Conservation (phyloP, 2,329 filamentous ascomycete genomes). For the Didymella arachidicola region DNA sequence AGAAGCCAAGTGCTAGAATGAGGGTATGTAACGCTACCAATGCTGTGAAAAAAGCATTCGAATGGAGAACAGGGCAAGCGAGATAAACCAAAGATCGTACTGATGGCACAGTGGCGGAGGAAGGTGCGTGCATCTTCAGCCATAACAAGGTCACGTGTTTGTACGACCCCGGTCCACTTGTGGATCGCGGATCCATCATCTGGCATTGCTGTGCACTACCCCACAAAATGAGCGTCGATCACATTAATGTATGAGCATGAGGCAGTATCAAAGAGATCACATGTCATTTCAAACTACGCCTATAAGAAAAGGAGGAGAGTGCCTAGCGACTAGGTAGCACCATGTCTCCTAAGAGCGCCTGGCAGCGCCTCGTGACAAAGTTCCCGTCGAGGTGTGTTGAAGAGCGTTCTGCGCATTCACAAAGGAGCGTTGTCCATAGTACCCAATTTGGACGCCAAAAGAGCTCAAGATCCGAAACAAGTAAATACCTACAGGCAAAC, state of each 20-base stretch:
- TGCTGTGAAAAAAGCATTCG: no score
- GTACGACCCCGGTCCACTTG: no score
- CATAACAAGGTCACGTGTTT: no score
- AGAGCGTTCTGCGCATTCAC: constrained; percentile 22
- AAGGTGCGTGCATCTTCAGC: no score
- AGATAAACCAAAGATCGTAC: no score
- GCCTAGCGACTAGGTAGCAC: constrained; percentile 16
- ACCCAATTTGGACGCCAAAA: constrained; percentile 26
- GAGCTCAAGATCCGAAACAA: constrained; percentile 5
- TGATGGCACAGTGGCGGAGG: no score
- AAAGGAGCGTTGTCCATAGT: constrained; percentile 34
- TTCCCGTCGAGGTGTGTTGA: constrained; percentile 26
- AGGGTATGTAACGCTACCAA: no score
- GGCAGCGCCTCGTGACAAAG: constrained; percentile 20
- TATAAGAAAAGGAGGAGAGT: constrained; percentile 27
- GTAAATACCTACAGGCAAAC: constrained; percentile 7
- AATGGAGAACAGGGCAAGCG: no score
- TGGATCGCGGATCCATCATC: no score
- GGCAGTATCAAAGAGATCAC: constrained; percentile 6
- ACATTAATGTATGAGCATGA: neutral
- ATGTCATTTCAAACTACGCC: constrained; percentile 36
- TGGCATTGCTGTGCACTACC: no score
- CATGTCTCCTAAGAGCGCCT: constrained; percentile 23
- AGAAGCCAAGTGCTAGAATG: no score
- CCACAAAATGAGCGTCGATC: neutral